Conservation (phyloP, 2,329 filamentous ascomycete genomes). For the Orbilia quercus region DNA sequence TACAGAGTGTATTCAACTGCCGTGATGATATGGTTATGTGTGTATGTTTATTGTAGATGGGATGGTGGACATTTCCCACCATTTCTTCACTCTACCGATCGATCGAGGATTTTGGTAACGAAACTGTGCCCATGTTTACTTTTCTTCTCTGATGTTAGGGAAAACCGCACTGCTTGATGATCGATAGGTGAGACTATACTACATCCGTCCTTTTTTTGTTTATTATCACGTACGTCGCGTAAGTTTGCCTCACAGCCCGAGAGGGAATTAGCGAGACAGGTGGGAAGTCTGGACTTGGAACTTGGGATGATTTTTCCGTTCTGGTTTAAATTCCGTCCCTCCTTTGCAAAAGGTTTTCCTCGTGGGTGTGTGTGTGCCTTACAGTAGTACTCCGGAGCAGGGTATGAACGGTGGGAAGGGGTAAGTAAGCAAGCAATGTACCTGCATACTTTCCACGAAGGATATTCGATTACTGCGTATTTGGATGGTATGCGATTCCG, state of each 20-base stretch:
- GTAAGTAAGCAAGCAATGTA: background rate
- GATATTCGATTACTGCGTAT: too few species aligned
- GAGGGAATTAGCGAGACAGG: background rate
- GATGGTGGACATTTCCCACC: too few species aligned
- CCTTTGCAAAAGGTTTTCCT: too few species aligned
- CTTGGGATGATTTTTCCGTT: background rate
- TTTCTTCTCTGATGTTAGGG: too few species aligned
- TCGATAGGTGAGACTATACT: background rate
- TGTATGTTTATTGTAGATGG: too few species aligned
- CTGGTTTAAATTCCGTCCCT: background rate
- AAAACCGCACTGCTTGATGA: background rate
- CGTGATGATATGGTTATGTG: too few species aligned
- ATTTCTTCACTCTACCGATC: too few species aligned
- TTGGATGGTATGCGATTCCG: too few species aligned
- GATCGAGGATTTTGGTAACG: too few species aligned
- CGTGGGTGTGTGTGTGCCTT: slow-evolving; percentile 4
- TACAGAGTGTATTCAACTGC: too few species aligned
- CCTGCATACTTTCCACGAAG: background rate
- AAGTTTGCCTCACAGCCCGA: background rate
- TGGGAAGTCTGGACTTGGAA: background rate
- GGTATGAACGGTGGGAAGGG: background rate
- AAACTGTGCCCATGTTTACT: too few species aligned
- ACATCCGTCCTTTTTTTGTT: background rate
- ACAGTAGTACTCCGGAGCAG: slow-evolving; percentile 14
- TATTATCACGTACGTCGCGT: too few species aligned